Percentiles rank a stretch among this genome's conserved stretches.
Conservation (phyloP, 129 eudicot species). For the Ambrosia trifida region DNA sequence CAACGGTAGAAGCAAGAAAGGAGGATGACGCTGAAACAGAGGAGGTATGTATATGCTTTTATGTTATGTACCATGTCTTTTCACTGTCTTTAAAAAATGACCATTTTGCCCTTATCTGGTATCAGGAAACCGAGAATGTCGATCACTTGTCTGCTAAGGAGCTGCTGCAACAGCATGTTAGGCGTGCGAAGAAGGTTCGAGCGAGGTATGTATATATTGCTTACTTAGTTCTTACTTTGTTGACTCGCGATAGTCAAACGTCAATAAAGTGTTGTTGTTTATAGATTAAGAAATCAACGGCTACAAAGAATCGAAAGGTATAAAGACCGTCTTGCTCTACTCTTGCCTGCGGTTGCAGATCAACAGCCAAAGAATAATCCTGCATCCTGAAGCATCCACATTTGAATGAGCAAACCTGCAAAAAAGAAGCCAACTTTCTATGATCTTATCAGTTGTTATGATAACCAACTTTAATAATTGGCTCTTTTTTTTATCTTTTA, state of each 20-base stretch:
- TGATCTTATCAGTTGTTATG: not conserved
- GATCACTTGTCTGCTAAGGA: slow-evolving; percentile 60
- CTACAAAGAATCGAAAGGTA: slow-evolving; percentile 74
- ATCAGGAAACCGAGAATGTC: slow-evolving; percentile 48
- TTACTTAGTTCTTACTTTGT: slow-evolving; percentile 9
- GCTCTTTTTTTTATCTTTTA: not conserved
- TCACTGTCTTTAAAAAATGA: slow-evolving; percentile 7
- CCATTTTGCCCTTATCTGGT: slow-evolving; percentile 23
- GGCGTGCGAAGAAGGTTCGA: slow-evolving; percentile 87
- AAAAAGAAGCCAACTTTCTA: not conserved
- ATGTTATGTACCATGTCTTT: not conserved
- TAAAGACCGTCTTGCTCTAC: slow-evolving; percentile 91
- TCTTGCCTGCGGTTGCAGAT: slow-evolving; percentile 68
- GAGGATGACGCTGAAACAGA: slow-evolving; percentile 51
- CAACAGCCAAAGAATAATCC: slow-evolving; percentile 55
- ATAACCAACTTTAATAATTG: not conserved
- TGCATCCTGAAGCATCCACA: slow-evolving; percentile 18
- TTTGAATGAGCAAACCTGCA: not conserved
- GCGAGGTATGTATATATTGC: slow-evolving; percentile 50
- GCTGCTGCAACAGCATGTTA: slow-evolving; percentile 67
- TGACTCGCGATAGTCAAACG: not conserved
- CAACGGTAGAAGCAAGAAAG: slow-evolving; percentile 36
- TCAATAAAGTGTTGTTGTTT: not conserved
- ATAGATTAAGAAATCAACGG: slow-evolving; percentile 78
- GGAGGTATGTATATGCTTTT: slow-evolving; percentile 45